Evolutionary conservation across 306 rosid species (phyloP).

Genomic region (Arachis hypogaea): DNA sequence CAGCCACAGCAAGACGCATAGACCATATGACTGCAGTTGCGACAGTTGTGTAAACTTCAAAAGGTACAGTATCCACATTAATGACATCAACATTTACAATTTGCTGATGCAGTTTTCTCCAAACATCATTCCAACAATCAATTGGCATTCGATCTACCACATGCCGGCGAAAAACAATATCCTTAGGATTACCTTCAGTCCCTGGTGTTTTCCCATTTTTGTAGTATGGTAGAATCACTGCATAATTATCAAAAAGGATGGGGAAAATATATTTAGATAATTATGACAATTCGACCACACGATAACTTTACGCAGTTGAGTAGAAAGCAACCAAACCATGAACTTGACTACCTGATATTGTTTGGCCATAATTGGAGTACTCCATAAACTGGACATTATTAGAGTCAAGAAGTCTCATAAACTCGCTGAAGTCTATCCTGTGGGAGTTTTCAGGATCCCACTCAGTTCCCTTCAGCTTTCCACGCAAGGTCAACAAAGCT

Average conservation of each 20-base stretch:
- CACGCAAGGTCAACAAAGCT: conserved; percentile 70
- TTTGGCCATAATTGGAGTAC: conserved; percentile 92
- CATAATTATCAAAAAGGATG: conserved; percentile 16
- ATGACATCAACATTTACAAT: conserved; percentile 86
- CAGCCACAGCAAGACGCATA: conserved; percentile 86
- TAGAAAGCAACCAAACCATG: too few species aligned
- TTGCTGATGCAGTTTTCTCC: conserved; percentile 95
- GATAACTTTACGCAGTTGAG: not conserved
- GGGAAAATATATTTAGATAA: conserved; percentile 37
- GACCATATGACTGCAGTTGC: conserved; percentile 95
- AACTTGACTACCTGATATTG: conserved; percentile 66
- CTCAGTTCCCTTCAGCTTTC: conserved; percentile 87
- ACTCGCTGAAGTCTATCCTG: conserved; percentile 79
- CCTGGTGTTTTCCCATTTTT: conserved; percentile 56
- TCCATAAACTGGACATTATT: conserved; percentile 83
- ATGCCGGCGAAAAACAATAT: conserved; percentile 83
- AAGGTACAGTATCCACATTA: conserved; percentile 76
- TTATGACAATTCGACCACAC: conserved; percentile 9
- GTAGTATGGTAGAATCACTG: conserved; percentile 92
- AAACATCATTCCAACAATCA: conserved; percentile 95
- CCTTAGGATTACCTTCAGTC: conserved; percentile 57
- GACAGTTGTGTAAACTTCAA: conserved; percentile 81
- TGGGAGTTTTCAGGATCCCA: conserved; percentile 96
- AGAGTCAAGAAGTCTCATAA: conserved; percentile 76
- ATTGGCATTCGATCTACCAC: conserved; percentile 86